Base-by-base conservation (phyloP, 2,329 filamentous ascomycete genomes). In the Claviceps humidiphila region DNA sequence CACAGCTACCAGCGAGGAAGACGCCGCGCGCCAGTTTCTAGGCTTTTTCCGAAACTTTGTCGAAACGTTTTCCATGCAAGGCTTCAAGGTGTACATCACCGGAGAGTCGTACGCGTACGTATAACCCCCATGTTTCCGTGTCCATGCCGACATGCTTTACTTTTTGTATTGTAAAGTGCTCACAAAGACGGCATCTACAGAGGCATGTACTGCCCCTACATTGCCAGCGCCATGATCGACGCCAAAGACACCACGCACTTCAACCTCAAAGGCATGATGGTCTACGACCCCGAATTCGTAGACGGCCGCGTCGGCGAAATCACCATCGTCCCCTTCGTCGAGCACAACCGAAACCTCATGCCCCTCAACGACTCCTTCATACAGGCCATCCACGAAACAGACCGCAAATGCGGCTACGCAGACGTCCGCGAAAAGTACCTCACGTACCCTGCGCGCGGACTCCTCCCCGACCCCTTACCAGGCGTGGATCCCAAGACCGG, bases 31-130 rank as follows among this genome's bases (percentile, higher is more conserved):
- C 14, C 77, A 90, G 58, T 88, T 91, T 63, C 72, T 85, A 14
- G 84, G 84, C 49, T 93, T 89, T 68, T 89, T 81, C 74, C 82
- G 83, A 68, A 88, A 88, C 68, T 89, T 89, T 59, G 69, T 88
- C 54, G 73, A 86, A 39, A 81, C 81, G 0, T 89, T 89, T 58
- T 71, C 67, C 16, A 71, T 87, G 59, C 74, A 85, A 20, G 75
- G 76, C 7, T 80, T 77, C 59, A 85, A 85, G 57, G 76, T 89
- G 9, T 91, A 85, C 64, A 77, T 93, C 53, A 75, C 85, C 0
- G 87, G 86, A 6, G 85, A 76, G 65, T 83, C 77, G 0, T 89
- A 85, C 58, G 84, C 45, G 52, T 54, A 44, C 11, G 52, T 47
- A 20, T 47, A 4, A 11, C 3, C 30, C 9, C 9, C 9, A 34